Conservation (phyloP, 2,329 filamentous ascomycete species). For the Phoma sp. region DNA sequence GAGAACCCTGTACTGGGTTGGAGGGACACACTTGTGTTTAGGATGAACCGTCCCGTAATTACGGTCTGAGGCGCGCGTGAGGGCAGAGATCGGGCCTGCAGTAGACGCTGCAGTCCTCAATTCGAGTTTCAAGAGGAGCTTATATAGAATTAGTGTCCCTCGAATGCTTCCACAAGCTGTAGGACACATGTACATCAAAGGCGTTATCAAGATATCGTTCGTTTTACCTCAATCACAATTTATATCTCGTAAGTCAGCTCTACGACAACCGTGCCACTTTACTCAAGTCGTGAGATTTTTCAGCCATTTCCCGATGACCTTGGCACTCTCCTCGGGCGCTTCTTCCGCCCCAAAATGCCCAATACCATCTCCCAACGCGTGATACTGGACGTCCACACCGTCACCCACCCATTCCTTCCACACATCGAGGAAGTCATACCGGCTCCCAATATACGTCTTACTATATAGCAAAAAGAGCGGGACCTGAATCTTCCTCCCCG, state of each 20-base stretch:
- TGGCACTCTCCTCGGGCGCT: conserved; percentile 54
- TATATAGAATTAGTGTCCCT: neutral
- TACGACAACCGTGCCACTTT: neutral
- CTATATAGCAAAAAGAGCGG: conserved; percentile 61
- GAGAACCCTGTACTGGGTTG: conserved; percentile 44
- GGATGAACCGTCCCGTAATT: conserved; percentile 23
- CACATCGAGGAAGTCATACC: conserved; percentile 57
- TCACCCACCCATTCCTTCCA: conserved; percentile 57
- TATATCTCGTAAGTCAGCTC: neutral
- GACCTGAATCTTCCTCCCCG: conserved; percentile 53
- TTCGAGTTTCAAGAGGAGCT: neutral
- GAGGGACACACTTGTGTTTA: conserved; percentile 47
- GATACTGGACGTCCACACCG: conserved; percentile 56
- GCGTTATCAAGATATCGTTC: too few species aligned
- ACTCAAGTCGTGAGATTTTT: conserved; percentile 8
- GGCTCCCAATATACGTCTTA: conserved; percentile 55
- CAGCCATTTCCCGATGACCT: conserved; percentile 45
- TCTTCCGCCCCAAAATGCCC: conserved; percentile 66
- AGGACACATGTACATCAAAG: neutral
- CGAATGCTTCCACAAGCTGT: neutral
- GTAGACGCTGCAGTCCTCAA: too few species aligned
- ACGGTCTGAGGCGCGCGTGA: neutral
- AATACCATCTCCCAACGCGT: conserved; percentile 54
- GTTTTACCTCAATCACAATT: neutral
- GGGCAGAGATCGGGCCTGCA: too few species aligned